Conservation (phyloP, 805 yeast genomes). For the Sugiyamaella floridensis region DNA sequence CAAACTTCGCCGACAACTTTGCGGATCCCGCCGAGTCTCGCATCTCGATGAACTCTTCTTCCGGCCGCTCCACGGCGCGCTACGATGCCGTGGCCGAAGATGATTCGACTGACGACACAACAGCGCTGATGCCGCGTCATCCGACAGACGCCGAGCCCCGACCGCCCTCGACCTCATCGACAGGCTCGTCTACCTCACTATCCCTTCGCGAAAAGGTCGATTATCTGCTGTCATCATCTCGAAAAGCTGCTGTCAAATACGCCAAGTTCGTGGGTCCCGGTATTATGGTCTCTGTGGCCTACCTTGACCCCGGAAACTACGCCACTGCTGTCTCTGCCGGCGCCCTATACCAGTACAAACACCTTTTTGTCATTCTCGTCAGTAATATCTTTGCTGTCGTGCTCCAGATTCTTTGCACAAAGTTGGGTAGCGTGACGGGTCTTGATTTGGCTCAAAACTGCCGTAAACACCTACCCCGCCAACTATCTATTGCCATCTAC, state of each 20-base stretch:
- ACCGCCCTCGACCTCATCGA: neutral
- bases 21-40: neutral
- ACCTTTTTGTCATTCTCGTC: slow-evolving; percentile 62
- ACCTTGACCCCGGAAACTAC: slow-evolving; percentile 92
- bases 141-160: neutral
- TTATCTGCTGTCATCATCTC: slow-evolving; percentile 4
- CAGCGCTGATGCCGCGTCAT: neutral
- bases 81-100: neutral
- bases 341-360: slow-evolving; percentile 65
- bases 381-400: slow-evolving; percentile 83
- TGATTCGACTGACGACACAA: neutral
- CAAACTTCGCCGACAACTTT: neutral
- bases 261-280: slow-evolving; percentile 80
- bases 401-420: slow-evolving; percentile 74
- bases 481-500: slow-evolving; percentile 59
- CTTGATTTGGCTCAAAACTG: slow-evolving; percentile 82
- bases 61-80: neutral
- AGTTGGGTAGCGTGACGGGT: slow-evolving; percentile 85
- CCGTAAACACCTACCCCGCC: slow-evolving; percentile 57
- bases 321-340: slow-evolving; percentile 88
- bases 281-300: slow-evolving; percentile 79
- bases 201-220: slow-evolving; percentile 14
- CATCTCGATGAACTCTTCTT: neutral
- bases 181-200: neutral
- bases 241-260: slow-evolving; percentile 42